These are phyloP conservation scores for Fusarium staphyleae DNA, from an alignment of 2,329 filamentous ascomycete species.

Conservation along the genomic window DNA sequence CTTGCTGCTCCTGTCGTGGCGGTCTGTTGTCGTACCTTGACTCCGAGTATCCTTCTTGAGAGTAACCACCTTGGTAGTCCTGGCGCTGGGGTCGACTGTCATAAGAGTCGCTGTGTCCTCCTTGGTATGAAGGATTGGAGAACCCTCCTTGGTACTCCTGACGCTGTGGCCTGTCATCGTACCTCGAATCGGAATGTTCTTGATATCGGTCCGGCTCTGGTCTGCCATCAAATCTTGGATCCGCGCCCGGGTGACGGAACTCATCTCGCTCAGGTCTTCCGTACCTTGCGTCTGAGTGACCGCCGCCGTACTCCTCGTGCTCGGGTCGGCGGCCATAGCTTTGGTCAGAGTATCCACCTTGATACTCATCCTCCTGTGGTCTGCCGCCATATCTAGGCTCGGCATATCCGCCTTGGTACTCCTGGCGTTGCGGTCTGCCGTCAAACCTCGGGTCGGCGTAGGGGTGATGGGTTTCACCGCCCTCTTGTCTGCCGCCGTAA, in stretches of 20 bases:
- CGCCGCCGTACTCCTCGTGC: not conserved
- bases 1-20: slow-evolving; percentile 11
- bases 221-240: slow-evolving; percentile 16
- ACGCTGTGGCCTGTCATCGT: slow-evolving; percentile 9
- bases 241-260: slow-evolving; percentile 14
- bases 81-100: slow-evolving; percentile 13
- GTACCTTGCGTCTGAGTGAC: not conserved
- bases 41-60: not conserved
- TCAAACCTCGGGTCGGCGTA: slow-evolving; percentile 24
- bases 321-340: slow-evolving; percentile 10
- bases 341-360: slow-evolving; percentile 9
- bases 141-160: slow-evolving; percentile 9
- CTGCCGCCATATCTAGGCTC: slow-evolving; percentile 9
- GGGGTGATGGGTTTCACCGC: slow-evolving; percentile 23
- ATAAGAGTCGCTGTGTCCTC: slow-evolving; percentile 7
- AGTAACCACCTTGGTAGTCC: slow-evolving; percentile 5
- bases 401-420: slow-evolving; percentile 16
- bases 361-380: not conserved
- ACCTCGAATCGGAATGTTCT: slow-evolving; percentile 1
- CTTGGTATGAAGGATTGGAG: slow-evolving; percentile 1
- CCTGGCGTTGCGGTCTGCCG: slow-evolving; percentile 6
- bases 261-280: slow-evolving; percentile 2
- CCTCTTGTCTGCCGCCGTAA: not conserved
- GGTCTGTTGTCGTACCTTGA: slow-evolving; percentile 15
- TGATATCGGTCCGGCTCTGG: slow-evolving; percentile 2